Evolutionary conservation across 495 filamentous ascomycete species (phyloP).

Genomic region (Hyphodiscus hymeniophilus): DNA sequence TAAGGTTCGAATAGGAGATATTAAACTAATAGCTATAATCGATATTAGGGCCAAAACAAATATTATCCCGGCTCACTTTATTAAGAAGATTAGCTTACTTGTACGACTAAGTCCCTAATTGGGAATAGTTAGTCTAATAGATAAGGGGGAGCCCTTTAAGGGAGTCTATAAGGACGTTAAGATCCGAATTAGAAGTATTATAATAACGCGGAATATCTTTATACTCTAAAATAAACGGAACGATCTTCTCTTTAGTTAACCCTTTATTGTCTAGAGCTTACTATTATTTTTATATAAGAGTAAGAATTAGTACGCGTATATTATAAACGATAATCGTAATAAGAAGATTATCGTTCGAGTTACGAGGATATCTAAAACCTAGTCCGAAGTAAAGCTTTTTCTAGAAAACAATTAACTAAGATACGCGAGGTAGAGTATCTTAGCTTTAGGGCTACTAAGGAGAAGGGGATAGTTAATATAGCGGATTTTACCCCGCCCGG

Average conservation of each 20-base stretch:
- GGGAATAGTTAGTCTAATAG: neutral
- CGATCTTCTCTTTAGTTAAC: neutral
- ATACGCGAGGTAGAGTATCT: neutral
- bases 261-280: neutral
- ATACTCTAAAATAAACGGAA: neutral
- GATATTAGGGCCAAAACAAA: too few species aligned
- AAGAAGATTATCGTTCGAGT: neutral
- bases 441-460: neutral
- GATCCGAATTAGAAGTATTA: neutral
- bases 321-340: neutral
- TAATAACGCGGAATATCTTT: neutral
- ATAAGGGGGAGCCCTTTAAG: neutral
- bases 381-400: neutral
- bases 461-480: too few species aligned
- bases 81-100: neutral
- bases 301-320: neutral
- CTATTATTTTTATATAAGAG: neutral
- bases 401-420: neutral
- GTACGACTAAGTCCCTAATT: neutral
- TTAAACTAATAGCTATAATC: neutral
- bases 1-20: neutral
- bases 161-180: neutral
- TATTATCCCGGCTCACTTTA: too few species aligned
- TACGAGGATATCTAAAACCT: too few species aligned
- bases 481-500: too few species aligned